Percentiles rank a stretch among this genome's conserved stretches.
phyloP scores from a whole-genome alignment of 257 asterid species.

The Nicotiana tomentosiformis region DNA sequence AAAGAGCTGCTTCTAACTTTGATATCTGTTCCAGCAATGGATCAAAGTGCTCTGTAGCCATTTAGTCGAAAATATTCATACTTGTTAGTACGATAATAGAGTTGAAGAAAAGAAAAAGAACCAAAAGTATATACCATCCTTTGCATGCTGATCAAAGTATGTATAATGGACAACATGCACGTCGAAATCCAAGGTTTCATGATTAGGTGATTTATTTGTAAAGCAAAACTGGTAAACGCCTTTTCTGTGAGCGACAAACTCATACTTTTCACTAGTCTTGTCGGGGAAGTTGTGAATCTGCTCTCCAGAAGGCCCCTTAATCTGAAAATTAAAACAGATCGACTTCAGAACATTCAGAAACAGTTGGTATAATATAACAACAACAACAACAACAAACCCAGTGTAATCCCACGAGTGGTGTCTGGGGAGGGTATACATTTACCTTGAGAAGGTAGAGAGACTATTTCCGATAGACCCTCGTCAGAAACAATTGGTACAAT shows the following conservation, averaged over 20 bases:
- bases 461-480: too few relatives aligned
- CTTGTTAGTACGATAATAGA: not conserved
- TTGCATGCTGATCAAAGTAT: conserved; percentile 84
- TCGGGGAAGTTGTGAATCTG: conserved; percentile 70
- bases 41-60: conserved; percentile 70
- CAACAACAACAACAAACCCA: too few relatives aligned
- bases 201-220: conserved; percentile 87
- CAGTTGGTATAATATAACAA: too few relatives aligned
- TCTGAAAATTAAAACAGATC: conserved; percentile 25
- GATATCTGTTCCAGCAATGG: conserved; percentile 87
- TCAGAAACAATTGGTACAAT: too few relatives aligned
- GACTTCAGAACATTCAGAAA: not conserved
- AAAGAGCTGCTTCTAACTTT: conserved; percentile 85
- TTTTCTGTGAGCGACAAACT: conserved; percentile 63
- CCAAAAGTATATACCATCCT: conserved; percentile 48
- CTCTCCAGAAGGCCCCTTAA: conserved; percentile 83
- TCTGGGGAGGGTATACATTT: too few relatives aligned
- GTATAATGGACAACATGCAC: conserved; percentile 70
- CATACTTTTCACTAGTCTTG: conserved; percentile 72
- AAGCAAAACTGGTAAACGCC: conserved; percentile 81
- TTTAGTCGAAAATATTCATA: not conserved
- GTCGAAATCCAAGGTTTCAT: conserved; percentile 81
- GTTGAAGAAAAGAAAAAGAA: not conserved
- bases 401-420: too few relatives aligned
- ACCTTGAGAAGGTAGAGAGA: too few relatives aligned